Conservation (phyloP, 1,139 yeast species). For the Candida pseudoviswanathii region DNA sequence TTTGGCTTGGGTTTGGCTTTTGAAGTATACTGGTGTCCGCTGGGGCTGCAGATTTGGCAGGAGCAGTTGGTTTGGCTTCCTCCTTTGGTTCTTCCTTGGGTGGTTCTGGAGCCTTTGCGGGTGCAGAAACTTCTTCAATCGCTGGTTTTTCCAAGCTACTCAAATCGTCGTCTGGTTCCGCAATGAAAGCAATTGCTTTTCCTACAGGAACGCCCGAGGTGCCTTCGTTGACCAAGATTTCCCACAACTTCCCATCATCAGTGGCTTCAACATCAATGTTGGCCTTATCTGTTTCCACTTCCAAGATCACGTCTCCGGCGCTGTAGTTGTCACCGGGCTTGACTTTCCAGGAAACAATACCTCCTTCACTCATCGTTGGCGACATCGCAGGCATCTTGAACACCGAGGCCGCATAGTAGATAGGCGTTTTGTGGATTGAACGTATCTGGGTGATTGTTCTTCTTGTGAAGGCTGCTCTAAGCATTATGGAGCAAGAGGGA, state of each 20-base stretch:
- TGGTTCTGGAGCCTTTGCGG: constrained; percentile 8
- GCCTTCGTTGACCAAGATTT: constrained; percentile 72
- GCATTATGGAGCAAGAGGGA: constrained; percentile 8
- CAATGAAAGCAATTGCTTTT: constrained; percentile 80
- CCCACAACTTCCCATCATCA: constrained; percentile 88
- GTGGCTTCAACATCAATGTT: constrained; percentile 91
- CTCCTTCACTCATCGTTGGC: constrained; percentile 98
- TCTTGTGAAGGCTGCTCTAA: constrained; percentile 14
- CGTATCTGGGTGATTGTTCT: constrained; percentile 13
- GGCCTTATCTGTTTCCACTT: constrained; percentile 93
- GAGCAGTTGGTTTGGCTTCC: constrained; percentile 15
- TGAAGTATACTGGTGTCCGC: constrained; percentile 22
- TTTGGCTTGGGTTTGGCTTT: constrained; percentile 63
- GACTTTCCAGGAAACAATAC: constrained; percentile 91
- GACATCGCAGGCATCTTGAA: constrained; percentile 98
- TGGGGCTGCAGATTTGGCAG: constrained; percentile 8
- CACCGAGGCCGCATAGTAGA: constrained; percentile 50
- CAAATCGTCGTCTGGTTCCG: constrained; percentile 87
- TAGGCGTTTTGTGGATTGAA: constrained; percentile 22
- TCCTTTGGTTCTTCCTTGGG: constrained; percentile 21
- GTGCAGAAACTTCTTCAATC: constrained; percentile 22
- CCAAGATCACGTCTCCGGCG: constrained; percentile 86
- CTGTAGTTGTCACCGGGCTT: constrained; percentile 76
- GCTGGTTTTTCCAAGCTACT: constrained; percentile 62
- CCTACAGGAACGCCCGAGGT: constrained; percentile 84